phyloP scores from a whole-genome alignment of 176 grass and related monocot species.

The Pharus latifolius region DNA sequence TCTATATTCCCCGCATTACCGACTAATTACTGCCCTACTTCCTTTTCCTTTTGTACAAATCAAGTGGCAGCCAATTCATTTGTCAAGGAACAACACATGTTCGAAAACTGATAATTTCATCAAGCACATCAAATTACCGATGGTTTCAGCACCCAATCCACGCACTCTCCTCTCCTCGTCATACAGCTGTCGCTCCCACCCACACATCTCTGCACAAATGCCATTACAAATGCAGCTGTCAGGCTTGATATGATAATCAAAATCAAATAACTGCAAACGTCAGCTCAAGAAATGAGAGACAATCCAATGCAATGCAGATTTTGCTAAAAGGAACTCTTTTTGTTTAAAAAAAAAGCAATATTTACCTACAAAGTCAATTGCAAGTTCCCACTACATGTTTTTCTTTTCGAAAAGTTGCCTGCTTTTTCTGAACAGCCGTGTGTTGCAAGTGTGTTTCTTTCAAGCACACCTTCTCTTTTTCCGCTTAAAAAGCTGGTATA shows the following conservation, averaged over 20 bases:
- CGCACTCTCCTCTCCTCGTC: conserved; percentile 43
- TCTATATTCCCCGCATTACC: too few species aligned
- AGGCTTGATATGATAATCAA: neutral
- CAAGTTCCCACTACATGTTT: neutral
- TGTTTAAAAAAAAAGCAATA: neutral
- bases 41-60: neutral
- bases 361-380: conserved; percentile 7
- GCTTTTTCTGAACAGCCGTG: conserved; percentile 24
- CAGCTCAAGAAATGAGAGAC: neutral
- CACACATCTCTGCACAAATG: conserved; percentile 62
- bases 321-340: neutral
- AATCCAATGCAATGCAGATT: neutral
- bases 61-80: neutral
- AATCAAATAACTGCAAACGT: conserved; percentile 4
- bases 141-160: conserved; percentile 34
- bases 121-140: conserved; percentile 31
- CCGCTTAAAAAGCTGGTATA: neutral
- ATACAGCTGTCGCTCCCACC: conserved; percentile 56
- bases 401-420: conserved; percentile 4
- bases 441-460: conserved; percentile 8
- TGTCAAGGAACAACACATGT: neutral
- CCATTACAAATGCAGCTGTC: neutral
- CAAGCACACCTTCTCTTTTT: neutral
- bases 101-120: neutral
- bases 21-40: neutral